Percentiles rank a stretch among this genome's conserved stretches.
These are phyloP conservation scores for Fraxinus velutina DNA, from an alignment of 305 asterid genomes.

Conservation along the genomic window DNA sequence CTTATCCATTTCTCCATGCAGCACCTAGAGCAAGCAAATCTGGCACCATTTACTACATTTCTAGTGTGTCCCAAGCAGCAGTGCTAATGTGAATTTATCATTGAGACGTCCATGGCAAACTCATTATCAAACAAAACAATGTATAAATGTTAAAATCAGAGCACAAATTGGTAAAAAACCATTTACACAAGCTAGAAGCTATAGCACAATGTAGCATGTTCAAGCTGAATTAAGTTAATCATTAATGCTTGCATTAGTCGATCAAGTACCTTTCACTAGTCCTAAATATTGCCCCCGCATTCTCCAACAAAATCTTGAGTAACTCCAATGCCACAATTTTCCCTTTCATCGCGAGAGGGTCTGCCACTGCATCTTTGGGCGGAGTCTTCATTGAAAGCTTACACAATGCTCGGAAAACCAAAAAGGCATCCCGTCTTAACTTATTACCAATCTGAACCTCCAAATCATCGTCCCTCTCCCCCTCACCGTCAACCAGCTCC, in stretches of 20 bases:
- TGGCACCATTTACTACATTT: constrained; percentile 11
- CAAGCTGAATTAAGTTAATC: background rate
- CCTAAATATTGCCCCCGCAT: constrained; percentile 93
- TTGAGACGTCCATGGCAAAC: background rate
- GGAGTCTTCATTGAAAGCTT: constrained; percentile 99
- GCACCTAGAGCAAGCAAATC: background rate
- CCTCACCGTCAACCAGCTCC: constrained; percentile 86
- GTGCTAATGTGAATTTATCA: constrained; percentile 17
- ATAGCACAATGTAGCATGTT: constrained; percentile 12
- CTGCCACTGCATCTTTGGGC: constrained; percentile 81
- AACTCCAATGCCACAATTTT: constrained; percentile 94
- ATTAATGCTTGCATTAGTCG: background rate
- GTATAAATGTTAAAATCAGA: background rate
- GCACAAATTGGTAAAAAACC: constrained; percentile 5
- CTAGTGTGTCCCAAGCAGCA: constrained; percentile 10
- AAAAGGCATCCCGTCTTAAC: constrained; percentile 88
- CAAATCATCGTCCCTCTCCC: constrained; percentile 90
- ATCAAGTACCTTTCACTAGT: constrained; percentile 77
- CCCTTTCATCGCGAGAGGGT: constrained; percentile 94
- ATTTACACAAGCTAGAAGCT: constrained; percentile 9
- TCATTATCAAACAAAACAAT: background rate
- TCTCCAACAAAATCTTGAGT: constrained; percentile 93
- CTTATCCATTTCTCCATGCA: background rate
- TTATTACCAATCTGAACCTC: constrained; percentile 96
- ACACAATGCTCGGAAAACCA: constrained; percentile 90